Evolutionary conservation across 345 rosid genomes (phyloP).

Genomic region (Aquilaria malaccensis): DNA sequence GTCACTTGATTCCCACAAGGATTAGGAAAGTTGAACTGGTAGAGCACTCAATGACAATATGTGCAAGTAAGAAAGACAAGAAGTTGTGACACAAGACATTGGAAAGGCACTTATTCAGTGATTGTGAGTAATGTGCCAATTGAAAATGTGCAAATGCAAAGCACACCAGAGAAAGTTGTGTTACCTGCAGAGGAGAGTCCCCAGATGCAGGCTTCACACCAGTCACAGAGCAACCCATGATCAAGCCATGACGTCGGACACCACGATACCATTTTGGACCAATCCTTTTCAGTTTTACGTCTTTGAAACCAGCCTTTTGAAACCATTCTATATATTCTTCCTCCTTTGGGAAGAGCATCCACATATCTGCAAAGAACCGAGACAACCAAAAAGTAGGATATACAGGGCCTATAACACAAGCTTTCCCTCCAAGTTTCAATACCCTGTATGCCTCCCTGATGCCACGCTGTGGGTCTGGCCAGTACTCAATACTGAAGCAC

Average conservation of each 20-base stretch:
- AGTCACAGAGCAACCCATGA: conserved; percentile 94
- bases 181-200: conserved; percentile 89
- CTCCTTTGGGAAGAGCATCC: conserved; percentile 98
- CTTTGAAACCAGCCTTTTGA: conserved; percentile 71
- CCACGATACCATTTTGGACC: conserved; percentile 99
- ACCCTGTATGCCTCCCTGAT: conserved; percentile 90
- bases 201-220: conserved; percentile 90
- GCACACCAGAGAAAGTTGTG: conserved; percentile 1
- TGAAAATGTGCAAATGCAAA: too few species aligned
- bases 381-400: conserved; percentile 87
- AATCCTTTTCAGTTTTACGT: conserved; percentile 74
- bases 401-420: conserved; percentile 84
- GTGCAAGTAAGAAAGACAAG: too few species aligned
- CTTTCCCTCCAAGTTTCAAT: conserved; percentile 77
- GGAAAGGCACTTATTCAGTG: not conserved
- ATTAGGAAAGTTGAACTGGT: too few species aligned
- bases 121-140: too few species aligned
- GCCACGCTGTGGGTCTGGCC: conserved; percentile 96
- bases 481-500: conserved; percentile 71
- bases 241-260: conserved; percentile 83
- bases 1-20: too few species aligned
- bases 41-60: too few species aligned
- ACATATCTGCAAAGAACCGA: conserved; percentile 85
- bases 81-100: too few species aligned
- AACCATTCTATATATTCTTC: conserved; percentile 97